Base-by-base conservation (phyloP, 2,329 filamentous ascomycete genomes). In the Incumbomyces delicatus region DNA sequence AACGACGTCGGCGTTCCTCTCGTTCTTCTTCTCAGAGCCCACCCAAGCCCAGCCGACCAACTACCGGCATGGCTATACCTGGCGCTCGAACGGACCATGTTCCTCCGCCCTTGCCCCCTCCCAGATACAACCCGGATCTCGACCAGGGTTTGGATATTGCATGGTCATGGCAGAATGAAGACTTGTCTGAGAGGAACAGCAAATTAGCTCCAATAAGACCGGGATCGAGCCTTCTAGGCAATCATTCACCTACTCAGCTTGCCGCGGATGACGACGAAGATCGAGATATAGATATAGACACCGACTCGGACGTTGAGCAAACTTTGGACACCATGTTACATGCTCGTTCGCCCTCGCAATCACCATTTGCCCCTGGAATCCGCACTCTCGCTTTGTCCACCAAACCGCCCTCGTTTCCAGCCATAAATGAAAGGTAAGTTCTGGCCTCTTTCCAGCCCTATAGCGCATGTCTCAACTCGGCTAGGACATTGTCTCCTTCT, bases 331-430 rank as follows among this genome's bases (percentile, higher is more conserved):
- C 47, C 60, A 66, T 38, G 55, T 39, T 47, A 12, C 22, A 27
- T 5, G 22, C 22, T 22, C 46, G 44, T 31, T 49, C 45, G n/a
- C 50, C 44, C 14, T 50, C 47, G 22, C 53, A 42, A 18, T 41
- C 38, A 20, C 47, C 49, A 12, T 48, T 53, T 39, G 40, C 41
- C 8, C 43, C 49, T 31, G 53, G 51, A 85, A 92, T 63, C 76
- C 85, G 38, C 85, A 92, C 63, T 84, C 90, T 60, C 90, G 92
- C 61, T 88, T 38, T 53, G 16, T 38, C 45, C 30, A 50, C 51
- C 31, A 52, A 50, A 35, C 52, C 48, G 16, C 46, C 55, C 5
- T 56, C 53, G 22, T 54, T 53, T 36, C 47, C 44, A 27, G 41
- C 36, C 27, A 46, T 49, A 47, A 54, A 52, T 43, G 53, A 54